Base-by-base conservation (phyloP, 1,139 yeast genomes). In the Candida sanyaensis region DNA sequence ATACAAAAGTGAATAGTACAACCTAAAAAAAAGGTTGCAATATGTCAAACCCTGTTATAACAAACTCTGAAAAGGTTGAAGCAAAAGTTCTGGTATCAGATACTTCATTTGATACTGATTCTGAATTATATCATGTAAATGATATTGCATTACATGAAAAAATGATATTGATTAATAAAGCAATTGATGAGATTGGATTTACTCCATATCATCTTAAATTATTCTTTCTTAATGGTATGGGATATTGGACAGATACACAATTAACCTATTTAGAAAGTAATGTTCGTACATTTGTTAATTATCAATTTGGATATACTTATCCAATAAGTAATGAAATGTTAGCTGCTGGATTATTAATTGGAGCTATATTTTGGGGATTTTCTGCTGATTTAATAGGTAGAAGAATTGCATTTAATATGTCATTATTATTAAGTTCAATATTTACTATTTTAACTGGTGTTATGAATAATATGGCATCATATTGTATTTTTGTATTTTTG, bases 201-300 rank as follows among this genome's bases (percentile, higher is more conserved):
- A 68, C 73, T 24, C 66, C 66, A 30, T 68, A 66, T 48, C 73
- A 68, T 53, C 56, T 64, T 41, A 68, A 68, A 48, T 54, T 68
- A 17, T 68, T 78, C 55, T 69, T 69, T 53, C 58, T 80, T 33
- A 79, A 78, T 50, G 88, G 88, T 11, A 75, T 81, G 75, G 88
- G 88, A 24, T 83, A 83, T 56, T 79, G 84, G 5, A 83, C 80
- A 28, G 88, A 83, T 59, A 81, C 87, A 11, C 82, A 81, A 57
- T 66, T 83, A 54, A 75, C 75, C 36, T 68, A 72, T 60, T 56
- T 70, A 38, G 77, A 73, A 52, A 61, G 72, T 47, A 60, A 62
- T 36, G 77, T 71, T 9, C 60, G 75, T 49, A 60, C 67, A 6
- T 68, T 65, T 56, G 65, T 69, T 55, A 77, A 71, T 58, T 72